A percentile compares a stretch with the other conserved stretches of the same genome.
Conservation (phyloP, 441 rosid species). For the Isatis lusitanica region DNA sequence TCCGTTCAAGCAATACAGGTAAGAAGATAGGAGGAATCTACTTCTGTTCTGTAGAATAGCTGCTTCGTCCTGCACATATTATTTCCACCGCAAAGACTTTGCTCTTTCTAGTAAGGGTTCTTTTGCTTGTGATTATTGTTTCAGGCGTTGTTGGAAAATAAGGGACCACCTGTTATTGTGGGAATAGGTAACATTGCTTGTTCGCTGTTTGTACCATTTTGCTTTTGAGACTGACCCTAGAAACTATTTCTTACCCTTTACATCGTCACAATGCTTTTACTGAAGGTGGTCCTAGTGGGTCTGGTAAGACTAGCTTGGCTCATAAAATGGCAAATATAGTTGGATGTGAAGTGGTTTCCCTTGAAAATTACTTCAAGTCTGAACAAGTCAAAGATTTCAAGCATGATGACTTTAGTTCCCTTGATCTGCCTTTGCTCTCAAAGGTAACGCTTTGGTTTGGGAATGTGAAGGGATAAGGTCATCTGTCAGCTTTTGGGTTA, state of each 20-base stretch:
- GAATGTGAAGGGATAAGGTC: slow-evolving; percentile 1
- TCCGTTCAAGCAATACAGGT: slow-evolving; percentile 99
- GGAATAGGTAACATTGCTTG: slow-evolving; percentile 78
- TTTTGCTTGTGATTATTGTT: slow-evolving; percentile 32
- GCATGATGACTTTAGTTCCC: slow-evolving; percentile 89
- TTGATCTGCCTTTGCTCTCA: slow-evolving; percentile 84
- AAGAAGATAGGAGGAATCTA: slow-evolving; percentile 26
- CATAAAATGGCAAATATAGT: slow-evolving; percentile 99
- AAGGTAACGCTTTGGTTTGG: slow-evolving; percentile 55
- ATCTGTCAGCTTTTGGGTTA: background rate
- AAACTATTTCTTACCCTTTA: background rate
- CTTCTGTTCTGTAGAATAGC: background rate
- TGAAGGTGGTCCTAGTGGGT: slow-evolving; percentile 99
- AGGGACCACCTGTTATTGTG: slow-evolving; percentile 82
- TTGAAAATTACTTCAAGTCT: slow-evolving; percentile 89
- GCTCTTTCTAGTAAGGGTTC: slow-evolving; percentile 20
- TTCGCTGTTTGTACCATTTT: background rate
- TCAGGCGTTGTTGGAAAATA: slow-evolving; percentile 94
- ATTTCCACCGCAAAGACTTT: background rate
- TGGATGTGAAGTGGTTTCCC: slow-evolving; percentile 99
- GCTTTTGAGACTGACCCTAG: slow-evolving; percentile 1
- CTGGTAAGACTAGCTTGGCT: slow-evolving; percentile 99
- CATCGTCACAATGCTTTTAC: slow-evolving; percentile 26
- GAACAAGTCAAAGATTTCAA: slow-evolving; percentile 88
- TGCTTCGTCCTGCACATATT: slow-evolving; percentile 14